Evolutionary conservation across 352 stramenopile species (phyloP).

Genomic region (Globisporangium okanoganense): DNA sequence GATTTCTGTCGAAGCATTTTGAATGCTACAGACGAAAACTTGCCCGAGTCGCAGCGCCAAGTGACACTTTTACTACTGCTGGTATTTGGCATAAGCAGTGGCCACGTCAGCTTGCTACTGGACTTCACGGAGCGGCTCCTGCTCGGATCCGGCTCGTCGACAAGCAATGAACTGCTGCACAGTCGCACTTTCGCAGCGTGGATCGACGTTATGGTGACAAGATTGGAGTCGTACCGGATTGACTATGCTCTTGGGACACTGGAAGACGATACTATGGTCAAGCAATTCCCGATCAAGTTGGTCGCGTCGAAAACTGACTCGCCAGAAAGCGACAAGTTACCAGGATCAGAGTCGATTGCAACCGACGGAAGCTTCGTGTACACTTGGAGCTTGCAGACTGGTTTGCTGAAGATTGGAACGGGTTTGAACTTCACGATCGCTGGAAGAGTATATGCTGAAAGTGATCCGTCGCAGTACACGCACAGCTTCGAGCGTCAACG

Average conservation of each 20-base stretch:
- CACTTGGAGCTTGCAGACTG: conserved; percentile 38
- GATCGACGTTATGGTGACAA: conserved; percentile 32
- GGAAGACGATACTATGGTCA: conserved; percentile 32
- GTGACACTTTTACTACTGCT: conserved; percentile 46
- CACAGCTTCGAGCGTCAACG: conserved; percentile 19
- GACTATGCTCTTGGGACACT: conserved; percentile 52
- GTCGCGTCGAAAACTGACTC: conserved; percentile 19
- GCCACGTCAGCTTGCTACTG: conserved; percentile 42
- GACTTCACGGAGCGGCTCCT: conserved; percentile 42
- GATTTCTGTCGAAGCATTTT: conserved; percentile 48
- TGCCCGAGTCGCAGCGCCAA: conserved; percentile 23
- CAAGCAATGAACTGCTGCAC: conserved; percentile 13
- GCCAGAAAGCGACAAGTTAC: conserved; percentile 14
- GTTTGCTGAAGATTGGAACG: conserved; percentile 64
- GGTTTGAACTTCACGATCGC: conserved; percentile 67
- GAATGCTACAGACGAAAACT: conserved; percentile 4
- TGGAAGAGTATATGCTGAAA: conserved; percentile 56
- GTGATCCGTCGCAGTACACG: conserved; percentile 26
- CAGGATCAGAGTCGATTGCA: conserved; percentile 28
- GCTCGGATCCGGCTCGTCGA: neutral
- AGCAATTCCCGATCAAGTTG: conserved; percentile 45
- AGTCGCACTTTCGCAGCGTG: conserved; percentile 32
- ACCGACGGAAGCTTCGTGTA: conserved; percentile 71
- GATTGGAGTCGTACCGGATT: conserved; percentile 52
- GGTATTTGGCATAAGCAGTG: conserved; percentile 52